A percentile compares a stretch with the other conserved stretches of the same genome.
Evolutionary conservation across 257 asterid species (phyloP).

Genomic region (Knoxia roxburghii): DNA sequence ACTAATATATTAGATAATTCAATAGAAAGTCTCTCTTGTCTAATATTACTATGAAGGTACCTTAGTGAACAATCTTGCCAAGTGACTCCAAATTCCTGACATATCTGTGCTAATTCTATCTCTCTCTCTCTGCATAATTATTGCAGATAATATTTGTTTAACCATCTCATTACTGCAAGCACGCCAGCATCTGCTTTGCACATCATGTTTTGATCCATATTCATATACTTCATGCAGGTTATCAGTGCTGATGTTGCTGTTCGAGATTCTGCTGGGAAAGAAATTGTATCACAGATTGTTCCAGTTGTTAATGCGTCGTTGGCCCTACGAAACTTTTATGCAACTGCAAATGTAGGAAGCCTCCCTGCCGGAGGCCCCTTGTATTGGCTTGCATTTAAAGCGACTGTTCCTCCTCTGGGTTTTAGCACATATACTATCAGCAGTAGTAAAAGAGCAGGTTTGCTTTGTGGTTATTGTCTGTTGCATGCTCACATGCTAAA

Average conservation of each 20-base stretch:
- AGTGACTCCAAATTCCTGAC: neutral
- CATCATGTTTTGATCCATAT: neutral
- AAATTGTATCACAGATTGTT: conserved; percentile 59
- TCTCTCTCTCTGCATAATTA: neutral
- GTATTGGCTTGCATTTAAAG: conserved; percentile 81
- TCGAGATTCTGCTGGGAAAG: conserved; percentile 66
- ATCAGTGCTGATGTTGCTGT: conserved; percentile 49
- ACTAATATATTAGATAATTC: too few relatives aligned
- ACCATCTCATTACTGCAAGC: neutral
- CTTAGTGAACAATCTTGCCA: neutral
- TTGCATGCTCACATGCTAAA: conserved; percentile 8
- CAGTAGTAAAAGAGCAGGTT: conserved; percentile 45
- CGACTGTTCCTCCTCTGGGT: conserved; percentile 78
- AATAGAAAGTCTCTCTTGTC: neutral
- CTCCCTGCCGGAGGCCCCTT: conserved; percentile 40
- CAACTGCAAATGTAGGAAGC: conserved; percentile 57
- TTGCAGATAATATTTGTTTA: neutral
- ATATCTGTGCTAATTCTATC: neutral
- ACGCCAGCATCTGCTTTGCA: neutral
- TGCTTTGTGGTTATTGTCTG: conserved; percentile 17
- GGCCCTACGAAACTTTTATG: conserved; percentile 45
- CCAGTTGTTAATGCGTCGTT: conserved; percentile 61
- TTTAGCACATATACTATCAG: conserved; percentile 65
- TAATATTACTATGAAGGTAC: neutral
- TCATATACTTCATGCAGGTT: conserved; percentile 49